Percentiles rank a stretch among this genome's conserved stretches.
These are phyloP conservation scores for Gossypium armourianum DNA, from an alignment of 441 rosid genomes.

Conservation along the genomic window DNA sequence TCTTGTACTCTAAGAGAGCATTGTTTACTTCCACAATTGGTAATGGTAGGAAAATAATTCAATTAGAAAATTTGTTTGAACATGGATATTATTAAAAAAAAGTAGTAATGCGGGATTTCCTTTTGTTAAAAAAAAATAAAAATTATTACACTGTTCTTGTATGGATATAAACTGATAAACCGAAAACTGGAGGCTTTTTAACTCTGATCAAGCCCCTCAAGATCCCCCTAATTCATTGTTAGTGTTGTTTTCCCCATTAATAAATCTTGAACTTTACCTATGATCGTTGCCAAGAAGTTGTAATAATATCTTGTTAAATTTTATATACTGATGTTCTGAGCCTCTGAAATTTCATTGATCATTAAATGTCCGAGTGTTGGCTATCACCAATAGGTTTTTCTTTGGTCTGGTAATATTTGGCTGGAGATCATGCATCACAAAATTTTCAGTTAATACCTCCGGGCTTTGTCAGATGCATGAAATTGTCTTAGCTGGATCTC, in stretches of 20 bases:
- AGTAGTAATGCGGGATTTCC: background rate
- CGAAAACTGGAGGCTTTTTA: background rate
- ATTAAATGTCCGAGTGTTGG: background rate
- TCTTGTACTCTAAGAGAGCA: background rate
- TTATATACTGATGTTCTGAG: background rate
- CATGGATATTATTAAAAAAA: background rate
- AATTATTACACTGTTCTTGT: background rate
- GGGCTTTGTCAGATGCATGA: slow-evolving; percentile 4
- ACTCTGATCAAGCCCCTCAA: background rate
- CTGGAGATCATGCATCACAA: background rate
- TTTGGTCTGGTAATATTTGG: background rate
- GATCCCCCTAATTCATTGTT: background rate
- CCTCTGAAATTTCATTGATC: background rate
- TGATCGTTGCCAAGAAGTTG: background rate
- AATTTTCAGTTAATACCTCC: background rate
- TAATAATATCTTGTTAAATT: background rate
- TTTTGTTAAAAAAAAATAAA: background rate
- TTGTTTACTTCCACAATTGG: background rate
- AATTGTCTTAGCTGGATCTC: slow-evolving; percentile 1
- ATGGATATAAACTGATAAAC: background rate
- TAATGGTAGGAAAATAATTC: background rate
- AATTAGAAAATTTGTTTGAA: background rate
- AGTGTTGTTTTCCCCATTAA: background rate
- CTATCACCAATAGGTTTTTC: background rate
- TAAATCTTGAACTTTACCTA: background rate